These are phyloP conservation scores for Trichoderma brevicompactum DNA, from an alignment of 2,329 filamentous ascomycete species.

Conservation along the genomic window DNA sequence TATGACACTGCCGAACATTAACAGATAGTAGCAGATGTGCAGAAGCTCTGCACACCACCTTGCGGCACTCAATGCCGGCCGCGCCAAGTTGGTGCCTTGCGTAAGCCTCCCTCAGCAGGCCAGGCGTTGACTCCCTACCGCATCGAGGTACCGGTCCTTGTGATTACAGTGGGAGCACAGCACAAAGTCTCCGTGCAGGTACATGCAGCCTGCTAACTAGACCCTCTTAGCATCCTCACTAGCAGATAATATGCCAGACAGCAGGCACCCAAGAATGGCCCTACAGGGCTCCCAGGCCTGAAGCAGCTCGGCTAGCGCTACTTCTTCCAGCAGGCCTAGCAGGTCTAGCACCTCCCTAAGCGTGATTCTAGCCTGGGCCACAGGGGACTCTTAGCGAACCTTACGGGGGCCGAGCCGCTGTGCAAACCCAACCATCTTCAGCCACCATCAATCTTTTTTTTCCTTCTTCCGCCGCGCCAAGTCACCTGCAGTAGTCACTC, in stretches of 20 bases:
- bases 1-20: constrained; percentile 19
- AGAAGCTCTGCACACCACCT: constrained; percentile 16
- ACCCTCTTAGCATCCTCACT: not conserved
- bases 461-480: not conserved
- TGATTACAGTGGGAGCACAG: not conserved
- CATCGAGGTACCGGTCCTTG: not conserved
- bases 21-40: not conserved
- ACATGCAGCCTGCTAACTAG: not conserved
- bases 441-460: constrained; percentile 13
- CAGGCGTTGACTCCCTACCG: not conserved
- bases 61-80: constrained; percentile 25
- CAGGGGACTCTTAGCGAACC: constrained; percentile 21
- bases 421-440: constrained; percentile 20
- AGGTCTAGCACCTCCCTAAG: constrained; percentile 9
- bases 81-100: constrained; percentile 22
- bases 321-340: constrained; percentile 17
- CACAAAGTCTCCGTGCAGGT: constrained; percentile 11
- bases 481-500: constrained; percentile 17
- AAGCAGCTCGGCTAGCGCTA: constrained; percentile 4
- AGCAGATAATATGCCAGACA: not conserved
- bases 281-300: not conserved
- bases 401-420: constrained; percentile 28
- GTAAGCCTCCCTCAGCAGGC: not conserved
- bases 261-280: not conserved
- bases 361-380: constrained; percentile 7